These are phyloP conservation scores for Thamnidium elegans DNA, from an alignment of 192 early-diverging fungal genomes.

Conservation along the genomic window DNA sequence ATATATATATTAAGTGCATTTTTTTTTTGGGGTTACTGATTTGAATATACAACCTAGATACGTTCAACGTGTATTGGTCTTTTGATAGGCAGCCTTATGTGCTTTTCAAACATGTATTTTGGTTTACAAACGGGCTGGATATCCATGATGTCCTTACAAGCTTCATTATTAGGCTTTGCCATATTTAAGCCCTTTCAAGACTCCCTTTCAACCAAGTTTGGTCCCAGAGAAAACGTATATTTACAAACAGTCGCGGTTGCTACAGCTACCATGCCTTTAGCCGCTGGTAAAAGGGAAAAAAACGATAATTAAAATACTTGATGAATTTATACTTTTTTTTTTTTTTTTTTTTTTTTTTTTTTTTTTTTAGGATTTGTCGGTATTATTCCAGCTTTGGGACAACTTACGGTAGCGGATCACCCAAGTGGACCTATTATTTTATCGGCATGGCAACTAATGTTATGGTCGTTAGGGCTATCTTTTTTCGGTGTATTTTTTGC, in stretches of 20 bases:
- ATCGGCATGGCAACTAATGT: slow-evolving; percentile 47
- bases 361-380: slow-evolving; percentile 69
- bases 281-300: slow-evolving; percentile 46
- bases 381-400: slow-evolving; percentile 77
- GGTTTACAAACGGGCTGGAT: slow-evolving; percentile 83
- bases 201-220: slow-evolving; percentile 50
- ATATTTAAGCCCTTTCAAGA: slow-evolving; percentile 63
- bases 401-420: slow-evolving; percentile 59
- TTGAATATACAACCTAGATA: slow-evolving; percentile 27
- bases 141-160: slow-evolving; percentile 75
- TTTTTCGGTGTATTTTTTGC: slow-evolving; percentile 92
- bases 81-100: slow-evolving; percentile 62
- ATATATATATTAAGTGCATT: no score
- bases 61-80: slow-evolving; percentile 58
- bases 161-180: slow-evolving; percentile 72
- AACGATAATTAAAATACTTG: neutral
- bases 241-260: slow-evolving; percentile 81
- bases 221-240: slow-evolving; percentile 82
- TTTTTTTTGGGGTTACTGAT: no score
- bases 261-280: slow-evolving; percentile 81
- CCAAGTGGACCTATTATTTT: slow-evolving; percentile 51
- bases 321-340: neutral
- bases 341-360: neutral
- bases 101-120: slow-evolving; percentile 88
- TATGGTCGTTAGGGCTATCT: slow-evolving; percentile 74